Evolutionary conservation across 129 eudicot genomes (phyloP), one percentile per base, ranked within the genome.

Genomic region (Flaveria sonorensis): DNA sequence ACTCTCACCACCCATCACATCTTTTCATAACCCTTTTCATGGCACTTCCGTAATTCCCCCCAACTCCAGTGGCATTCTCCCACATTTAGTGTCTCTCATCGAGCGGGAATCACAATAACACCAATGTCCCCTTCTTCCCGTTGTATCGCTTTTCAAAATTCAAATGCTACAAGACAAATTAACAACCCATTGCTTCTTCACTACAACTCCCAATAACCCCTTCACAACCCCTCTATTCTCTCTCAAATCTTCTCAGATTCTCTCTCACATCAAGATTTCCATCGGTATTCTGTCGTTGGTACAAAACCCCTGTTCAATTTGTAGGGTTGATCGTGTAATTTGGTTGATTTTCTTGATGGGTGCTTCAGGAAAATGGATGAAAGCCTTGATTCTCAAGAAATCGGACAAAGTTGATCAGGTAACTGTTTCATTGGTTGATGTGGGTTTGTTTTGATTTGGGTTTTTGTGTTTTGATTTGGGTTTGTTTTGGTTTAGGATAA

Each of bases 291-390:
- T 30, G 19, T 30, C 20, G 15, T 59, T 21, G 3, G 0, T 57
- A 3, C 32, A 0, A 16, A 30, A 30, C 19, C 23, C 23, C 55
- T 32, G 3, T 36, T 9, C 23, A 6, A 40, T 12, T 70, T 15
- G 23, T 19, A 42, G 28, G 8, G 18, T 23, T 46, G 23, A 64
- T 64, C 50, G 26, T 7, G 7, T 14, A 9, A 14, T 70, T 13
- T 45, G 6, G 53, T 55, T 15, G 6, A 23, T 55, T 14, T 21
- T 36, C 40, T 36, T 36, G 40, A n/a, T 95, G 99, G 99, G 97
- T 83, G 90, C 87, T 79, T 89, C 99, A 0, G 97, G 99, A 48
- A 95, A 91, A 83, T 95, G 99, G 99, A 90, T 95, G 50, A 91
- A 89, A 83, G 74, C 96, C 3, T 74, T 95, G 21, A 85, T 91